These are phyloP conservation scores for Stagonosporopsis rhizophila DNA, from an alignment of 2,329 filamentous ascomycete genomes.

Conservation along the genomic window DNA sequence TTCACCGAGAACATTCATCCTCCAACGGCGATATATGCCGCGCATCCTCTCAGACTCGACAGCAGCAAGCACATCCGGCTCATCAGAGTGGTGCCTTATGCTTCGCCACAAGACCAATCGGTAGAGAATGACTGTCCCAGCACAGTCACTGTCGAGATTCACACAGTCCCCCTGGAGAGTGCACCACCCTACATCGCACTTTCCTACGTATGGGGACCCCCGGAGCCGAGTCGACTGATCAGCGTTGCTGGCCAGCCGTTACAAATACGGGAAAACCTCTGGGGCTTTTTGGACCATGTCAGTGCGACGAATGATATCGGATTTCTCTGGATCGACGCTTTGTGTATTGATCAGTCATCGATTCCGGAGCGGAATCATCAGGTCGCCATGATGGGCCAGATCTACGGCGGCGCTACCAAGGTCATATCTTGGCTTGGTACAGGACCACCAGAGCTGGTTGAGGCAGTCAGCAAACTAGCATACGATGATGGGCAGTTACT, in stretches of 20 bases:
- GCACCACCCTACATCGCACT: slow-evolving; percentile 38
- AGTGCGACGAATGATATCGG: no score
- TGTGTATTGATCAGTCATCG: background rate
- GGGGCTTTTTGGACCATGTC: background rate
- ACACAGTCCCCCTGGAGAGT: background rate
- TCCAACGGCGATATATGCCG: background rate
- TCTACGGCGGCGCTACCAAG: slow-evolving; percentile 7
- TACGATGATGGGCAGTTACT: no score
- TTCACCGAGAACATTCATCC: background rate
- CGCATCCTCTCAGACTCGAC: background rate
- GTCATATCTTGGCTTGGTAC: slow-evolving; percentile 25
- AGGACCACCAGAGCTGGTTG: background rate
- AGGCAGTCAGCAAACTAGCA: background rate
- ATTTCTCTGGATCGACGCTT: background rate
- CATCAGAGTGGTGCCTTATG: background rate
- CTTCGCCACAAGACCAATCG: no score
- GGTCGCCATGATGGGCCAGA: slow-evolving; percentile 24
- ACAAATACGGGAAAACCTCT: background rate
- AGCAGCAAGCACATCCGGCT: background rate
- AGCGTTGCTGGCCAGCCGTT: slow-evolving; percentile 12
- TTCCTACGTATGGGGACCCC: slow-evolving; percentile 39
- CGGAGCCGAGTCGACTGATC: slow-evolving; percentile 22
- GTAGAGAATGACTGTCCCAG: background rate
- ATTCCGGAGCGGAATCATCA: slow-evolving; percentile 19
- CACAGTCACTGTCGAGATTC: background rate